Evolutionary conservation across 768 basidiomycete genomes (phyloP).

Genomic region (Bullera alba): DNA sequence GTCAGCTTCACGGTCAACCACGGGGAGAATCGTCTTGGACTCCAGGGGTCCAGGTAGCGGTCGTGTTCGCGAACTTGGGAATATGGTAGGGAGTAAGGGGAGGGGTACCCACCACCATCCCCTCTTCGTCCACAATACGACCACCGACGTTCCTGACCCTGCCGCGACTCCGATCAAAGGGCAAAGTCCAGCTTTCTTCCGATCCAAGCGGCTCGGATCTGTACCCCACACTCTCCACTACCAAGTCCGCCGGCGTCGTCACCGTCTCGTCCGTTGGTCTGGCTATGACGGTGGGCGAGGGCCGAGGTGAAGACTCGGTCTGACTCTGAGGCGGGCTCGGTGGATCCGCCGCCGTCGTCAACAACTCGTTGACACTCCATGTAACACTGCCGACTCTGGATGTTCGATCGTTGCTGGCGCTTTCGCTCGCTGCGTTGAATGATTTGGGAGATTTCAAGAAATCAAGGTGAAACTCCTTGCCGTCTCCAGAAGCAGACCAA

Average conservation of each 20-base stretch:
- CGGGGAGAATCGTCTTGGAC: neutral
- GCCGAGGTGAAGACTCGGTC: slow-evolving; percentile 41
- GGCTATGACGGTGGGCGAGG: slow-evolving; percentile 16
- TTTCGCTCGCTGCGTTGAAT: slow-evolving; percentile 13
- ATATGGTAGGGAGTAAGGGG: neutral
- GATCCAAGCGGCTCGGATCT: slow-evolving; percentile 56
- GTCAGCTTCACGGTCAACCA: neutral
- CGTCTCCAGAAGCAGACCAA: slow-evolving; percentile 3
- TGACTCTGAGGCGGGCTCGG: slow-evolving; percentile 10
- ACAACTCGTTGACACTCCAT: slow-evolving; percentile 39
- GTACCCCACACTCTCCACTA: slow-evolving; percentile 84
- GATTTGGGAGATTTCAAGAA: slow-evolving; percentile 39
- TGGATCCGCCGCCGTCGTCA: slow-evolving; percentile 12
- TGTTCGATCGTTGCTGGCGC: neutral
- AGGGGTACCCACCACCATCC: slow-evolving; percentile 36
- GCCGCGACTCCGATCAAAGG: slow-evolving; percentile 45
- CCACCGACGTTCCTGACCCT: slow-evolving; percentile 50
- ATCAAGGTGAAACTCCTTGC: slow-evolving; percentile 34
- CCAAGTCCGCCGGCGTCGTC: slow-evolving; percentile 60
- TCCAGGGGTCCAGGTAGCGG: neutral
- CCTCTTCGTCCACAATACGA: slow-evolving; percentile 43
- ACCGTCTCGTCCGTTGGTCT: slow-evolving; percentile 57
- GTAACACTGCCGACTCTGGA: slow-evolving; percentile 19
- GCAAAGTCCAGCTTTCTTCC: slow-evolving; percentile 29
- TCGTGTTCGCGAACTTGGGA: neutral